These are phyloP conservation scores for Solanum appendiculatum DNA, from an alignment of 257 asterid species.

Conservation along the genomic window DNA sequence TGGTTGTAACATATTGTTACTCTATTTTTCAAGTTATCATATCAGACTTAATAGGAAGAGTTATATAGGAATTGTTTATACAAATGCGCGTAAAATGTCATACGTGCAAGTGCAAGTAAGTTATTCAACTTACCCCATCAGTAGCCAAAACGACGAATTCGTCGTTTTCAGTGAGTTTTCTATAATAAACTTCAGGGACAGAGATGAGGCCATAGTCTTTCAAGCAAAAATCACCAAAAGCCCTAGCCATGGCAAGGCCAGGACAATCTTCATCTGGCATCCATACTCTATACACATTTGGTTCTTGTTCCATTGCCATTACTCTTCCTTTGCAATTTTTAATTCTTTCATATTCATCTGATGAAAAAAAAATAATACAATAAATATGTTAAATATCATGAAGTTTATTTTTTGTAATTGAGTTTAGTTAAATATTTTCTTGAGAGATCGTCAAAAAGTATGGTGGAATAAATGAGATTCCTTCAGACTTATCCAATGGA, in stretches of 20 bases:
- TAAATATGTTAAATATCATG: background rate
- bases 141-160: slow-evolving; percentile 83
- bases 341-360: slow-evolving; percentile 62
- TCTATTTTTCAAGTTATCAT: background rate
- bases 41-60: background rate
- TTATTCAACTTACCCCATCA: slow-evolving; percentile 62
- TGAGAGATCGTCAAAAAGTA: background rate
- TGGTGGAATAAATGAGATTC: background rate
- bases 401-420: background rate
- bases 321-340: slow-evolving; percentile 56
- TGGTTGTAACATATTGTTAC: background rate
- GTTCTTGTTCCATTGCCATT: slow-evolving; percentile 75
- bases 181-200: slow-evolving; percentile 47
- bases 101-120: background rate
- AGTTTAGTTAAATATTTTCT: background rate
- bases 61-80: no score
- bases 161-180: slow-evolving; percentile 51
- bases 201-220: slow-evolving; percentile 76
- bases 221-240: slow-evolving; percentile 85
- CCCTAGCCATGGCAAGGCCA: slow-evolving; percentile 91
- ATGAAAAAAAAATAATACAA: background rate
- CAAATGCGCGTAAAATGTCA: background rate
- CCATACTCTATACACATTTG: slow-evolving; percentile 69
- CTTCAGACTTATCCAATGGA: background rate
- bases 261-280: slow-evolving; percentile 92